A percentile compares a stretch with the other conserved stretches of the same genome.
These are phyloP conservation scores for Dictyostelium intermedium DNA, from an alignment of 78 protist genomes.

Conservation along the genomic window DNA sequence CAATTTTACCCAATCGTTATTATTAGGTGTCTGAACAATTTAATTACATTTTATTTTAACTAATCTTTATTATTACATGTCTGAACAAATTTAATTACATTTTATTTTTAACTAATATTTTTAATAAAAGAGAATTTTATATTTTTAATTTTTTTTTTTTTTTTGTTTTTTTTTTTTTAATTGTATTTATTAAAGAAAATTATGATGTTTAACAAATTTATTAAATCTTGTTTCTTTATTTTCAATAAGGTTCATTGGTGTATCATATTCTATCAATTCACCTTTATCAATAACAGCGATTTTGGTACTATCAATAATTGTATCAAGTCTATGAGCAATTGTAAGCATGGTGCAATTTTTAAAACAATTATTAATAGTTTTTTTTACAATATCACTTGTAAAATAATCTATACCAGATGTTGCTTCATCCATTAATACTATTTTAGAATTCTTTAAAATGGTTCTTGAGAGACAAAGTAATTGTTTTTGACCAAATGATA, in stretches of 20 bases:
- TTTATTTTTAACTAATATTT: too few species aligned
- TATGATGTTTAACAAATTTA: background rate
- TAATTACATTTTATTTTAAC: too few species aligned
- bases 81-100: too few species aligned
- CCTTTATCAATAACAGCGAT: conserved; percentile 82
- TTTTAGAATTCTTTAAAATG: conserved; percentile 80
- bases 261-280: conserved; percentile 52
- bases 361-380: conserved; percentile 75
- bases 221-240: background rate
- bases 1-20: too few species aligned
- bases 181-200: too few species aligned
- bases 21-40: too few species aligned
- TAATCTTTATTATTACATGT: too few species aligned
- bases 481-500: conserved; percentile 94
- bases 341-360: conserved; percentile 89
- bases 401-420: conserved; percentile 92
- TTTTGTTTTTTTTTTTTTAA: background rate
- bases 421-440: conserved; percentile 95
- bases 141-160: too few species aligned
- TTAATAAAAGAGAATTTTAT: too few species aligned
- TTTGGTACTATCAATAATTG: conserved; percentile 89
- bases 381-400: conserved; percentile 79
- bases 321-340: conserved; percentile 95
- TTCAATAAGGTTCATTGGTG: conserved; percentile 44
- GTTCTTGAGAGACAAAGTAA: conserved; percentile 96